Base-by-base conservation (phyloP, 2,329 filamentous ascomycete genomes). In the Stenocarpella maydis region DNA sequence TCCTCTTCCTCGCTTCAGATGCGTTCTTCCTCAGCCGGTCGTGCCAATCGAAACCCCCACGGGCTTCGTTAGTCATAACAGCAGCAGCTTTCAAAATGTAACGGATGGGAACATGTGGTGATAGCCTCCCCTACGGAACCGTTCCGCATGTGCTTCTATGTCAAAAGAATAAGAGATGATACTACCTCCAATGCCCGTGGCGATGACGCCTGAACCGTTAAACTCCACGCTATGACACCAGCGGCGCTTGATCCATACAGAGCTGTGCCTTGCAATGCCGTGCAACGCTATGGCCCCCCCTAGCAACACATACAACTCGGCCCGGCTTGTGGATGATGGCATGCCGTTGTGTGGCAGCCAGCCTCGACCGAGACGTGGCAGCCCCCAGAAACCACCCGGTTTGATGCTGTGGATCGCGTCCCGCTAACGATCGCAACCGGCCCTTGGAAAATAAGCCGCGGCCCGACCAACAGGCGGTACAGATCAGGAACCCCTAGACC, bases 201-300 rank as follows among this genome's bases (percentile, higher is more conserved):
- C 31, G 10, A 41, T n/a, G 24, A 45, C 52, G 37, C 37, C 47
- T 53, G 47, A 28, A 31, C 41, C 64, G 52, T 15, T 21, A 41
- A 67, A 67, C 65, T 58, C 65, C 65, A 41, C 52, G 65, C 65
- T 67, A 58, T 67, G 58, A 63, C 58, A 28, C 28, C 31, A 37
- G 4, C 15, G 26, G 58, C 43, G 17, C 41, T 26, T 26, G 14
- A 49, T 37, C 43, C 41, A 47, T 19, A 21, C 28, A 47, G 28
- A 26, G 8, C 49, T 14, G n/a, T 15, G 37, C n/a, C 24, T 24
- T 24, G n/a, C 7, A 34, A 28, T 21, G 58, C 58, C n/a, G 4
- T 24, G 26, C n/a, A 21, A 49, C 3, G 15, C 47, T 9, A 9
- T 12, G 10, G 34, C 12, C 4, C 26, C 15, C 14, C 19, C 10